These are phyloP conservation scores for Eimeria praecox DNA, from an alignment of 169 alveolate genomes.

Conservation along the genomic window DNA sequence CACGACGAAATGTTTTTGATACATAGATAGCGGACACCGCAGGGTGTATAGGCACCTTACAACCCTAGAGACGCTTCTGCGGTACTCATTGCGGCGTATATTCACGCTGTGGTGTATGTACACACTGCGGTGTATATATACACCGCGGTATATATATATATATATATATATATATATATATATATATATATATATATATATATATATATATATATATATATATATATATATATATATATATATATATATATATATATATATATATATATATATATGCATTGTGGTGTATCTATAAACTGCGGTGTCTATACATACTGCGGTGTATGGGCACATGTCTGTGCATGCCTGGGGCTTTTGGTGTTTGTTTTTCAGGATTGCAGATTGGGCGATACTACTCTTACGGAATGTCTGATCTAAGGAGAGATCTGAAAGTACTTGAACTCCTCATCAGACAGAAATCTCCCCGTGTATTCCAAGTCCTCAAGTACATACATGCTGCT, in stretches of 20 bases:
- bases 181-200: no score
- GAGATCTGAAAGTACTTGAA: slow-evolving; percentile 91
- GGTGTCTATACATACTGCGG: background rate
- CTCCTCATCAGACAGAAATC: slow-evolving; percentile 85
- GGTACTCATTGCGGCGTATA: background rate
- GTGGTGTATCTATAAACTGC: no score
- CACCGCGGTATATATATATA: background rate
- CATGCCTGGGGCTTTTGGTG: background rate
- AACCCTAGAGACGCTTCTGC: no score
- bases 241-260: no score
- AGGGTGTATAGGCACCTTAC: slow-evolving; percentile 87
- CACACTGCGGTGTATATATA: background rate
- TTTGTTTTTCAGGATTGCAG: slow-evolving; percentile 29
- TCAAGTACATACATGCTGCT: slow-evolving; percentile 84
- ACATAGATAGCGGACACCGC: no score
- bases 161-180: background rate
- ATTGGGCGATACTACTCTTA: slow-evolving; percentile 88
- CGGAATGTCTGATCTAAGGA: slow-evolving; percentile 90
- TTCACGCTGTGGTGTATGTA: background rate
- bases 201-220: no score
- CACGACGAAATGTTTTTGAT: no score
- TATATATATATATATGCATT: no score
- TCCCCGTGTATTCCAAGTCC: slow-evolving; percentile 85
- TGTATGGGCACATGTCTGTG: background rate
- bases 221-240: no score